phyloP scores from a whole-genome alignment of 768 basidiomycete species.

The Exsudoporus frostii region DNA sequence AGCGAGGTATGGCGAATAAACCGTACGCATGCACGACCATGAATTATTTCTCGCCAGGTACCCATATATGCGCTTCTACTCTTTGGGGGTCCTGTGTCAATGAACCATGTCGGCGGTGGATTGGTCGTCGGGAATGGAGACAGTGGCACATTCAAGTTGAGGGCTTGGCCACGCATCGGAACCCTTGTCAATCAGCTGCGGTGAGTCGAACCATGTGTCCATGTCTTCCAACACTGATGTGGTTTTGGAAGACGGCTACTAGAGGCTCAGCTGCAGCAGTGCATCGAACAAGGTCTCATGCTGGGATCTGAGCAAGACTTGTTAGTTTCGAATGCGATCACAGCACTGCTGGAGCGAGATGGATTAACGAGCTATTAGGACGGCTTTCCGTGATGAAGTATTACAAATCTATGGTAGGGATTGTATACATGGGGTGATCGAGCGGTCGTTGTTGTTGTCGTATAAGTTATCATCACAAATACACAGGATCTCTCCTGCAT shows the following conservation, averaged over 20 bases:
- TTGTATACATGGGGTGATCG: conserved; percentile 1
- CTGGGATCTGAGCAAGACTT: conserved; percentile 47
- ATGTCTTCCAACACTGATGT: neutral
- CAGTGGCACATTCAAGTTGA: conserved; percentile 51
- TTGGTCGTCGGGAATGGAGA: conserved; percentile 58
- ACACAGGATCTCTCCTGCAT: neutral
- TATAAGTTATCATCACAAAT: conserved; percentile 11
- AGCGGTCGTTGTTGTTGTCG: neutral
- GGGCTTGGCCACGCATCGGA: conserved; percentile 88
- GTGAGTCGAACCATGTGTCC: conserved; percentile 36
- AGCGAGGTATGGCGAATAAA: conserved; percentile 61
- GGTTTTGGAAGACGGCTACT: conserved; percentile 54
- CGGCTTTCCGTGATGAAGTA: conserved; percentile 1
- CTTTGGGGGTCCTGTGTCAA: conserved; percentile 75
- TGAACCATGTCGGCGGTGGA: conserved; percentile 81
- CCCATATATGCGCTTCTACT: conserved; percentile 83
- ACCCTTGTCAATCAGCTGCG: conserved; percentile 84
- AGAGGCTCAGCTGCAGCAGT: conserved; percentile 60
- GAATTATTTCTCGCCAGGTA: conserved; percentile 43
- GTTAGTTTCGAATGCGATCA: conserved; percentile 49
- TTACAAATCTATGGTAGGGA: conserved; percentile 14
- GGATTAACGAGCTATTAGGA: conserved; percentile 23
- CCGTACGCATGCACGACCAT: neutral
- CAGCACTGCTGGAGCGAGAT: conserved; percentile 38
- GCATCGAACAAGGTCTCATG: conserved; percentile 60